These are phyloP conservation scores for Cladosporium colombiae DNA, from an alignment of 2,329 filamentous ascomycete genomes.

Conservation along the genomic window DNA sequence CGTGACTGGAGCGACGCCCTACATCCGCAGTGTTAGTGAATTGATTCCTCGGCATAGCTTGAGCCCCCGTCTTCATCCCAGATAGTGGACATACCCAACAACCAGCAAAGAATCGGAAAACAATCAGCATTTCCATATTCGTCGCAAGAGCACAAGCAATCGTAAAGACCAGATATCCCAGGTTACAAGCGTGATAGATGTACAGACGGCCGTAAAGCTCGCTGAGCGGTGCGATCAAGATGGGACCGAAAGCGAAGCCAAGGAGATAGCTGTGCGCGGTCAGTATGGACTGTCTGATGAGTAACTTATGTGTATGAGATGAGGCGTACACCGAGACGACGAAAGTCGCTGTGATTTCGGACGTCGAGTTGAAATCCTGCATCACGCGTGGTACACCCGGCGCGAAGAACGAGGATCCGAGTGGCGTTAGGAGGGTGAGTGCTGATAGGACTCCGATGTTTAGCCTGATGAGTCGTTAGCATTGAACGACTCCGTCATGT, in stretches of 20 bases:
- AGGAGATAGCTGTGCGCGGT: slow-evolving; percentile 43
- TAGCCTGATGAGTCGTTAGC: slow-evolving; percentile 9
- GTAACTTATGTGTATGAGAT: slow-evolving; percentile 38
- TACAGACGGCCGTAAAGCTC: slow-evolving; percentile 24
- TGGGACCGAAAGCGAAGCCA: slow-evolving; percentile 48
- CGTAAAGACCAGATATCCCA: slow-evolving; percentile 35
- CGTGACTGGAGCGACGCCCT: slow-evolving; percentile 47
- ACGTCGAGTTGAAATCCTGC: slow-evolving; percentile 47
- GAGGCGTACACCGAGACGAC: slow-evolving; percentile 46
- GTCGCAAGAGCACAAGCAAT: slow-evolving; percentile 42
- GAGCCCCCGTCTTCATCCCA: not conserved
- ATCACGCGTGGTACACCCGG: slow-evolving; percentile 45
- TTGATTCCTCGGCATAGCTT: slow-evolving; percentile 27
- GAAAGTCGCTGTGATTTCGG: slow-evolving; percentile 49
- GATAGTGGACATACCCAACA: slow-evolving; percentile 40
- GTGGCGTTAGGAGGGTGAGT: slow-evolving; percentile 51
- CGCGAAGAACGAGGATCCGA: slow-evolving; percentile 50
- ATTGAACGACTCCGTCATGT: not conserved
- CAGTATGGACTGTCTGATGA: not conserved
- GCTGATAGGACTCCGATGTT: slow-evolving; percentile 45
- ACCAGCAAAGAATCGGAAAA: slow-evolving; percentile 45
- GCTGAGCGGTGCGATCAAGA: slow-evolving; percentile 57
- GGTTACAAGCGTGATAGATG: slow-evolving; percentile 19
- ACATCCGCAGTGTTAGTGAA: not conserved
- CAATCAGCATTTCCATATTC: slow-evolving; percentile 43